phyloP scores from a whole-genome alignment of 2,329 filamentous ascomycete genomes.

The Penicillium sp. region DNA sequence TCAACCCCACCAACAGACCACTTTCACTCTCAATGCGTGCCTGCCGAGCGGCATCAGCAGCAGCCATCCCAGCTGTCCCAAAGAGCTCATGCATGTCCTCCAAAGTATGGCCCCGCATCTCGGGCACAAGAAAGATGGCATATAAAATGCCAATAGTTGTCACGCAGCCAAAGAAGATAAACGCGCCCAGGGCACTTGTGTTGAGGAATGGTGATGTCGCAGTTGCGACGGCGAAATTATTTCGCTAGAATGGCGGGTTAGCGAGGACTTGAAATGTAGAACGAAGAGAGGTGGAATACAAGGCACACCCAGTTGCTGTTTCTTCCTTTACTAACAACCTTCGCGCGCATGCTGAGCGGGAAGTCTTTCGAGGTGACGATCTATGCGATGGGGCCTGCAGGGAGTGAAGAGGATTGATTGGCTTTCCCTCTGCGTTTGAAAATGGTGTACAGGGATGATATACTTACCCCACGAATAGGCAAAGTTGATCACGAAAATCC shows the following conservation, averaged over 20 bases:
- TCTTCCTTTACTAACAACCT: conserved; percentile 55
- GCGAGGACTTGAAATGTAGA: too few relatives aligned
- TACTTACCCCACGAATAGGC: conserved; percentile 66
- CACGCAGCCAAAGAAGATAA: conserved; percentile 67
- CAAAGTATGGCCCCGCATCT: conserved; percentile 40
- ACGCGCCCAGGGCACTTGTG: conserved; percentile 67
- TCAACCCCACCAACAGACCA: conserved; percentile 32
- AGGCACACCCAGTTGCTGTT: conserved; percentile 35
- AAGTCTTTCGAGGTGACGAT: conserved; percentile 74
- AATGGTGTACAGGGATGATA: background rate
- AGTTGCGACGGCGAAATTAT: conserved; percentile 65
- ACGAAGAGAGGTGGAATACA: too few relatives aligned
- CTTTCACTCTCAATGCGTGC: conserved; percentile 33
- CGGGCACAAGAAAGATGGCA: conserved; percentile 34
- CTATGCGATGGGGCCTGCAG: conserved; percentile 53
- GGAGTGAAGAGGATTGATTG: background rate
- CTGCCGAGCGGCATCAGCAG: conserved; percentile 29
- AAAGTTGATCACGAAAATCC: conserved; percentile 72
- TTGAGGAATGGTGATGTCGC: conserved; percentile 69
- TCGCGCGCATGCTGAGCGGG: conserved; percentile 69
- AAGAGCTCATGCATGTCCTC: conserved; percentile 45
- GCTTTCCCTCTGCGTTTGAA: background rate
- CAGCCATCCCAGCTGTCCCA: conserved; percentile 33
- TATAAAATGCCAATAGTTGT: conserved; percentile 31
- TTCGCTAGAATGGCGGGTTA: conserved; percentile 45